Evolutionary conservation across 1,139 yeast species (phyloP).

Genomic region (Kurtzmaniella quercitrusa): DNA sequence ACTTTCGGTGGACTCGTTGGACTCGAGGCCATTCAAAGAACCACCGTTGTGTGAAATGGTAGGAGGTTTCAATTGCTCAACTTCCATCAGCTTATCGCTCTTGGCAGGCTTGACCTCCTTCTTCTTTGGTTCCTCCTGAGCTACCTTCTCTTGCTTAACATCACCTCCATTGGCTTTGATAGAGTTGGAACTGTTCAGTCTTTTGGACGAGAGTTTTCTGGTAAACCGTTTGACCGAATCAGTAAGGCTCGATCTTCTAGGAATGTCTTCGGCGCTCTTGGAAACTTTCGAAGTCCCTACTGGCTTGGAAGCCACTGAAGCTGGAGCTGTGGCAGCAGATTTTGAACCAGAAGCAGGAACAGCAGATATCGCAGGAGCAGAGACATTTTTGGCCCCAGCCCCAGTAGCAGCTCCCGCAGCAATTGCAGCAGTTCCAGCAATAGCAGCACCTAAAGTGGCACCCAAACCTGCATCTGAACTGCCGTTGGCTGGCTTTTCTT

Average conservation of each 20-base stretch:
- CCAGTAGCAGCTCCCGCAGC: slow-evolving; percentile 9
- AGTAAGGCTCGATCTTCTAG: slow-evolving; percentile 16
- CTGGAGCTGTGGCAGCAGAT: slow-evolving; percentile 8
- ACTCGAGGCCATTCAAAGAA: slow-evolving; percentile 1
- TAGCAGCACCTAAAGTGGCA: slow-evolving; percentile 8
- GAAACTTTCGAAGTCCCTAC: neutral
- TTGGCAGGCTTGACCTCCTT: neutral
- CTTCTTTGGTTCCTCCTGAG: slow-evolving; percentile 1
- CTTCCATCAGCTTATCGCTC: neutral
- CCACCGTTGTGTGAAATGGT: slow-evolving; percentile 9
- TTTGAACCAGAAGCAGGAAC: slow-evolving; percentile 8
- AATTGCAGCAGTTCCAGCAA: slow-evolving; percentile 8
- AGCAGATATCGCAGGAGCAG: slow-evolving; percentile 7
- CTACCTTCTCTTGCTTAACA: slow-evolving; percentile 3
- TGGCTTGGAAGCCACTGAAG: neutral
- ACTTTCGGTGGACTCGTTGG: slow-evolving; percentile 18
- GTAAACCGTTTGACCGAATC: slow-evolving; percentile 21
- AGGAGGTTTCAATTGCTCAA: neutral
- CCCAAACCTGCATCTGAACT: neutral
- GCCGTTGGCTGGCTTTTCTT: neutral
- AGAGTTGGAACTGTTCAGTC: slow-evolving; percentile 6
- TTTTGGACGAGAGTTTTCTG: slow-evolving; percentile 14
- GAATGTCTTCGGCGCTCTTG: slow-evolving; percentile 6
- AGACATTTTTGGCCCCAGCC: slow-evolving; percentile 5
- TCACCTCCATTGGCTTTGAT: slow-evolving; percentile 10